Evolutionary conservation across 345 rosid genomes (phyloP).

Genomic region (Aquilaria malaccensis): DNA sequence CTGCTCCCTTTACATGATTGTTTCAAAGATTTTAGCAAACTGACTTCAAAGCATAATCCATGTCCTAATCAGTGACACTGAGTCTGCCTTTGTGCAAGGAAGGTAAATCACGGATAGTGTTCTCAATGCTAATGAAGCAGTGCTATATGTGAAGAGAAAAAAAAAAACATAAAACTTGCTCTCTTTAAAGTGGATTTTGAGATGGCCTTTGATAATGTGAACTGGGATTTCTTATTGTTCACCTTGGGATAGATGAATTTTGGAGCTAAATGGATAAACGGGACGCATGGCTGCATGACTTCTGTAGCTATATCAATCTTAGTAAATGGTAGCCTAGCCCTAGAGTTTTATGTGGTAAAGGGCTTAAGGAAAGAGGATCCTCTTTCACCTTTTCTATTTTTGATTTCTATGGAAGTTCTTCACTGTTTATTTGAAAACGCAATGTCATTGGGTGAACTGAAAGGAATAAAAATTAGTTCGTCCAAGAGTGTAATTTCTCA

Average conservation of each 20-base stretch:
- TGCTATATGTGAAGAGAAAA: not conserved
- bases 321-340: not conserved
- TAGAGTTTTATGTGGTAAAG: not conserved
- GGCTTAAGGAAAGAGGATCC: not conserved
- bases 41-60: not conserved
- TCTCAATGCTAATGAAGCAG: not conserved
- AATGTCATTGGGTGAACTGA: not conserved
- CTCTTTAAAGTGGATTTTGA: not conserved
- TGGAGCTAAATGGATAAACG: not conserved
- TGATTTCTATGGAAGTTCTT: not conserved
- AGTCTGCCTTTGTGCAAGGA: not conserved
- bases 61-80: not conserved
- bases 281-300: not conserved
- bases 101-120: not conserved
- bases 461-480: not conserved
- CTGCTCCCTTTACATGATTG: too few species aligned
- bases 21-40: not conserved
- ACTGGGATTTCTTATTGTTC: not conserved
- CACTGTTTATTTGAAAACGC: not conserved
- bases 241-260: not conserved
- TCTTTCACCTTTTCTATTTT: not conserved
- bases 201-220: not conserved
- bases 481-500: not conserved
- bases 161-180: too few species aligned
- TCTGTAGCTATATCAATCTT: not conserved